These are phyloP conservation scores for Henningerozyma blattae DNA, from an alignment of 805 yeast genomes.

Conservation along the genomic window DNA sequence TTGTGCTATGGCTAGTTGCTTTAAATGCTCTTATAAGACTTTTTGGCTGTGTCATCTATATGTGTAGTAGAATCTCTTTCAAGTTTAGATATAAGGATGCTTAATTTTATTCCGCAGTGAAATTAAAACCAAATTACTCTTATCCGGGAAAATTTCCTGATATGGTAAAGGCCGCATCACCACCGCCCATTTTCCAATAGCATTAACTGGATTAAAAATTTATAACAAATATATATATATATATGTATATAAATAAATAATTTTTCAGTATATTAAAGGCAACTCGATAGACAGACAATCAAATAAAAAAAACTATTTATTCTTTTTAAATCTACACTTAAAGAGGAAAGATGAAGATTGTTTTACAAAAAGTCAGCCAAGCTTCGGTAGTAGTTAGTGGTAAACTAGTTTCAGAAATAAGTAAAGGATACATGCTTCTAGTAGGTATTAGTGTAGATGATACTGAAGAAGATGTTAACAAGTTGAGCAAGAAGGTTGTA, in stretches of 20 bases:
- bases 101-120: neutral
- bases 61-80: slow-evolving; percentile 19
- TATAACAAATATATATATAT: no score
- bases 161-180: no score
- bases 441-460: slow-evolving; percentile 80
- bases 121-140: neutral
- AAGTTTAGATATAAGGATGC: neutral
- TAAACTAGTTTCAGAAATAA: slow-evolving; percentile 59
- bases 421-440: slow-evolving; percentile 62
- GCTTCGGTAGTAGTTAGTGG: slow-evolving; percentile 84
- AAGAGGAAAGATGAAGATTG: slow-evolving; percentile 95
- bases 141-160: no score
- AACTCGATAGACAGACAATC: no score
- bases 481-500: slow-evolving; percentile 54
- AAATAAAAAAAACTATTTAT: no score
- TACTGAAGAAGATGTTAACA: slow-evolving; percentile 58
- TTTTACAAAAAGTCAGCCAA: slow-evolving; percentile 75
- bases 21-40: slow-evolving; percentile 78
- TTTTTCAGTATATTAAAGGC: no score
- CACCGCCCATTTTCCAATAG: no score
- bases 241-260: no score
- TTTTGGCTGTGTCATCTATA: slow-evolving; percentile 55
- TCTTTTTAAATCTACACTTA: no score
- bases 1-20: slow-evolving; percentile 88
- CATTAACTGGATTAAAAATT: no score